These are phyloP conservation scores for Apiotrichum sp. DNA, from an alignment of 1,284 basidiomycete genomes.

Conservation along the genomic window DNA sequence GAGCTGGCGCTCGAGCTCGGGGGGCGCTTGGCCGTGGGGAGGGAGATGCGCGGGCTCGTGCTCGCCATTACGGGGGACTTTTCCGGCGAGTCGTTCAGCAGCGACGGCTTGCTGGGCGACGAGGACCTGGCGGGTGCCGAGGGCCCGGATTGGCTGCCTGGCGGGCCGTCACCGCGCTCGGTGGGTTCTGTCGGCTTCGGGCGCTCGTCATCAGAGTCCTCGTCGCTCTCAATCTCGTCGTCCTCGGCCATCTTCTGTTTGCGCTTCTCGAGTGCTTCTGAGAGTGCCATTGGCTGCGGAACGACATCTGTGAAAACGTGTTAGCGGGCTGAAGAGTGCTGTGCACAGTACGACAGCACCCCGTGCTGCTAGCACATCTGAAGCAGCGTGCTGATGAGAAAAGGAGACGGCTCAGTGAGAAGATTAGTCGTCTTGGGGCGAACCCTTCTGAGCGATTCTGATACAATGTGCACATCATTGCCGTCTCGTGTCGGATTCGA, in stretches of 20 bases:
- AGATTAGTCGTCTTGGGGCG: conserved; percentile 34
- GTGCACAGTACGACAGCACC: too few relatives aligned
- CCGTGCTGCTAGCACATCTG: conserved; percentile 4
- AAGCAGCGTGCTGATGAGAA: background rate
- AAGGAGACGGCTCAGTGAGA: conserved; percentile 36
- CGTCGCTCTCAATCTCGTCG: background rate
- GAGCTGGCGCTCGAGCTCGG: conserved; percentile 19
- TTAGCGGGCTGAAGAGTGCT: background rate
- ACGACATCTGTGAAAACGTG: conserved; percentile 30
- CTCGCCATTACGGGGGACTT: conserved; percentile 33
- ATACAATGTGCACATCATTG: conserved; percentile 32
- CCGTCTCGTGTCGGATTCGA: background rate
- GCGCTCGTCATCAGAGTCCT: background rate
- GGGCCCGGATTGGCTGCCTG: background rate
- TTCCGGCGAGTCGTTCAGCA: conserved; percentile 17
- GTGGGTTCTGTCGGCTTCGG: background rate
- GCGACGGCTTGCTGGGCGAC: background rate
- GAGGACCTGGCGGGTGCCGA: background rate
- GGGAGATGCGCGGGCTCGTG: conserved; percentile 42
- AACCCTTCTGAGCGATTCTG: conserved; percentile 26
- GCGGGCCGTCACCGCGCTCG: background rate
- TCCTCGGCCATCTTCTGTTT: conserved; percentile 15
- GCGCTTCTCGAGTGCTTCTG: conserved; percentile 36
- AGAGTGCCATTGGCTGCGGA: conserved; percentile 37
- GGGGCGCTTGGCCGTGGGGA: conserved; percentile 37